Percentiles rank a stretch among this genome's conserved stretches.
These are phyloP conservation scores for Leccinum griseonigrum DNA, from an alignment of 1,284 basidiomycete genomes.

Conservation along the genomic window DNA sequence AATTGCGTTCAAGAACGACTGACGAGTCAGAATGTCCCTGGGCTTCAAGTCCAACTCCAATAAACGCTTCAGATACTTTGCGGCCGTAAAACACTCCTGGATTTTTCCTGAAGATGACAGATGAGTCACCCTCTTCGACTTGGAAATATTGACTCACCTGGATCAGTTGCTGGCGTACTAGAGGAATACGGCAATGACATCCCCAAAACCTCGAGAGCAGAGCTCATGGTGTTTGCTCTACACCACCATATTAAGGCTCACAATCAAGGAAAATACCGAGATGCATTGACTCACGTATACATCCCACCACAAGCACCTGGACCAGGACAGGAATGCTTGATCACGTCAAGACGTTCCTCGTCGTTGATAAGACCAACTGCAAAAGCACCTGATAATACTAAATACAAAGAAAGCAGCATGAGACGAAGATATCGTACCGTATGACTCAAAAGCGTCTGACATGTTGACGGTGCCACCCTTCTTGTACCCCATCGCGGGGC, in stretches of 20 bases:
- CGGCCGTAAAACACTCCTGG: conserved; percentile 84
- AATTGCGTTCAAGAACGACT: conserved; percentile 92
- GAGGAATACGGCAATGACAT: conserved; percentile 91
- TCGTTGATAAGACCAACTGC: conserved; percentile 72
- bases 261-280: neutral
- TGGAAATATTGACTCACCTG: conserved; percentile 43
- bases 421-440: conserved; percentile 42
- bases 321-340: conserved; percentile 81
- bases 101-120: conserved; percentile 57
- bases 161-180: conserved; percentile 78
- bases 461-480: conserved; percentile 82
- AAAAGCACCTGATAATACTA: conserved; percentile 56
- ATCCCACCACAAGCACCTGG: conserved; percentile 80
- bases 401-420: neutral
- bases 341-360: conserved; percentile 76
- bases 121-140: conserved; percentile 5
- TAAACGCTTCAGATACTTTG: conserved; percentile 77
- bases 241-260: neutral
- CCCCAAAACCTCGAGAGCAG: conserved; percentile 86
- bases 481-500: conserved; percentile 73
- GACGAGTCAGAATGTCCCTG: conserved; percentile 87
- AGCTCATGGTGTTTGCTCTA: conserved; percentile 87
- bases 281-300: conserved; percentile 60
- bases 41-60: conserved; percentile 89
- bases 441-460: conserved; percentile 81